Conservation (phyloP, 2,329 filamentous ascomycete genomes). For the Colletotrichum tropicale region DNA sequence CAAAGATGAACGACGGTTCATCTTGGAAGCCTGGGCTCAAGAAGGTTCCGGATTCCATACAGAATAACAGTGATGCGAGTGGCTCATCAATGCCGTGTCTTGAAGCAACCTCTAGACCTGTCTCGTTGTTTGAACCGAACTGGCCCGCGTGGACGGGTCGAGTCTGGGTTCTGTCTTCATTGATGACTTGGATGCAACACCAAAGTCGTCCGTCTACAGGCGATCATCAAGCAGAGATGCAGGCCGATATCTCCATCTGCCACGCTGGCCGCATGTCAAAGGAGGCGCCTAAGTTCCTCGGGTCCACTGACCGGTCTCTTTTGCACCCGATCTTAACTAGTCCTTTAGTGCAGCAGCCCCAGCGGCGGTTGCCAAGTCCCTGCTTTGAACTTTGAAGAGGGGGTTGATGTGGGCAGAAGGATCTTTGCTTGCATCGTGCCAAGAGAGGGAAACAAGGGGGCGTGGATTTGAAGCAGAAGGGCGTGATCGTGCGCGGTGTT, state of each 20-base stretch:
- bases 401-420: background rate
- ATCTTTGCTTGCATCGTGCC: background rate
- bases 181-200: background rate
- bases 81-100: background rate
- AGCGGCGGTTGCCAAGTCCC: background rate
- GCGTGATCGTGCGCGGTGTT: background rate
- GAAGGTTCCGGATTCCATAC: background rate
- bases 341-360: background rate
- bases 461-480: background rate
- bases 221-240: background rate
- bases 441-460: background rate
- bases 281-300: background rate
- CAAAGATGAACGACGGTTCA: background rate
- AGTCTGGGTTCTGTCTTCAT: background rate
- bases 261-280: constrained; percentile 5
- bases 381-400: background rate
- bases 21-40: background rate
- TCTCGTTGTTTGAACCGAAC: background rate
- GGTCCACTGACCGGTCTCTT: background rate
- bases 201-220: background rate
- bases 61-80: background rate
- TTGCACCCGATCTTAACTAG: background rate
- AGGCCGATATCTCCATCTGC: background rate
- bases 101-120: background rate
- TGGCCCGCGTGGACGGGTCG: background rate